Base-by-base conservation (phyloP, 2,329 filamentous ascomycete species). In the Thielaviopsis punctulata region DNA sequence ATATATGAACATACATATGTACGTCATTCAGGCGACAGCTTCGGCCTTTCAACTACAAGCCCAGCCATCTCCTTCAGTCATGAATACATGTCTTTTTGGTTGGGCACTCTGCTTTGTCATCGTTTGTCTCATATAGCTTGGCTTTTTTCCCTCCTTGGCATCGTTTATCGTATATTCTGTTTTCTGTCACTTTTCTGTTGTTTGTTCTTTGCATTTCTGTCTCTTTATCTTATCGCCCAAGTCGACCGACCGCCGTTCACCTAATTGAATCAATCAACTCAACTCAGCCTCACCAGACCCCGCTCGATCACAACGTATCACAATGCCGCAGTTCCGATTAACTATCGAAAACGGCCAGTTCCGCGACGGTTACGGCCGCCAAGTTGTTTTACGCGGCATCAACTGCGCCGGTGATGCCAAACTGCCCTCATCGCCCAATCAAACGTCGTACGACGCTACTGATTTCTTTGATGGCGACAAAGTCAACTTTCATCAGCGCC, bases 381-480 rank as follows among this genome's bases (percentile, higher is more conserved):
- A 96, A 67, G 79, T 98, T 53, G 83, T 86, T 2, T 73, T 98
- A 45, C 82, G 92, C 57, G 92, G 92, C 58, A 95, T 98, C 71
- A 98, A 98, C 63, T 77, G 93, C 57, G 88, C 89, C 36, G 87
- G 79, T 57, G 90, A 96, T 63, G 80, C 85, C 61, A 98, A 98
- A 69, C 82, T 86, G 54, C 92, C 92, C 25, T 86, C 82, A 62
- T 73, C 73, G 33, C 92, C 92, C 15, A 72, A 93, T 57, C 73
- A 84, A 51, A 87, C 88, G 4, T 95, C 92, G 0, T 85, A 95
- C 62, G 66, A 86, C 10, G 65, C 73, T 27, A 75, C 87, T 13
- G 71, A 80, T 60, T 98, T 98, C 73, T 96, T 93, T 65, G 85
- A 96, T 56, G 89, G 84, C 60, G 90, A 98, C 66, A 80, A 82